Evolutionary conservation across 2,329 filamentous ascomycete genomes (phyloP).

Genomic region (Graphium sp.): DNA sequence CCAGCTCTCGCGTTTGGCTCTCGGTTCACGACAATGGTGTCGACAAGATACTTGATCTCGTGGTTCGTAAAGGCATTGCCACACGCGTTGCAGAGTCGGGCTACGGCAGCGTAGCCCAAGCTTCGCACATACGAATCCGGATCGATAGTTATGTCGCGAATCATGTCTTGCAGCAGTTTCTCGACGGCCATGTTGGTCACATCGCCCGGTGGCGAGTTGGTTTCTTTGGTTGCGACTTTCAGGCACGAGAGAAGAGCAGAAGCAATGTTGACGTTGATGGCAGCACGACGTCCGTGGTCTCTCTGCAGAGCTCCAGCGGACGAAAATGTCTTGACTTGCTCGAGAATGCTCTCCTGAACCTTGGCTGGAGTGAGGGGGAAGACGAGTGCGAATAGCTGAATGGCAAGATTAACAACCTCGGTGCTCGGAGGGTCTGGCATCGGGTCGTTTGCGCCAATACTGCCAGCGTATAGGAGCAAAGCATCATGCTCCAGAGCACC

Average conservation of each 20-base stretch:
- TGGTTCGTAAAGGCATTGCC: constrained; percentile 79
- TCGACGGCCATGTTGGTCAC: constrained; percentile 62
- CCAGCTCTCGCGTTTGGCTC: constrained; percentile 88
- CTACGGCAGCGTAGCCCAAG: constrained; percentile 71
- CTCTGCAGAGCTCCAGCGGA: constrained; percentile 64
- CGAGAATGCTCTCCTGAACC: constrained; percentile 88
- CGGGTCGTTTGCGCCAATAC: constrained; percentile 20
- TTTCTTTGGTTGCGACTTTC: constrained; percentile 73
- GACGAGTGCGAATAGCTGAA: constrained; percentile 81
- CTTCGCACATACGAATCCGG: constrained; percentile 74
- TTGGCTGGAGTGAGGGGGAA: constrained; percentile 79
- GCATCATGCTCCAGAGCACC: constrained; percentile 82
- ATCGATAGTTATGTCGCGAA: constrained; percentile 58
- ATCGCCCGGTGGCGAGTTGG: constrained; percentile 53
- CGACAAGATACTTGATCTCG: constrained; percentile 82
- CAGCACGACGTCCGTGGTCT: constrained; percentile 75
- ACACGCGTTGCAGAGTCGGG: constrained; percentile 66
- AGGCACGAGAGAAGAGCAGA: constrained; percentile 65
- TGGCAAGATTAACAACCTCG: constrained; percentile 86
- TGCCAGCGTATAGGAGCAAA: constrained; percentile 54
- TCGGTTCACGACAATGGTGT: constrained; percentile 84
- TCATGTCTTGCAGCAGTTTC: constrained; percentile 64
- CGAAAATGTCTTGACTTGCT: constrained; percentile 84
- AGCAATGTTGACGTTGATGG: constrained; percentile 80
- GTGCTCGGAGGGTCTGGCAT: constrained; percentile 68